Percentiles rank a stretch among this genome's conserved stretches.
These are phyloP conservation scores for Fusarium transvaalense DNA, from an alignment of 2,329 filamentous ascomycete species.

Conservation along the genomic window DNA sequence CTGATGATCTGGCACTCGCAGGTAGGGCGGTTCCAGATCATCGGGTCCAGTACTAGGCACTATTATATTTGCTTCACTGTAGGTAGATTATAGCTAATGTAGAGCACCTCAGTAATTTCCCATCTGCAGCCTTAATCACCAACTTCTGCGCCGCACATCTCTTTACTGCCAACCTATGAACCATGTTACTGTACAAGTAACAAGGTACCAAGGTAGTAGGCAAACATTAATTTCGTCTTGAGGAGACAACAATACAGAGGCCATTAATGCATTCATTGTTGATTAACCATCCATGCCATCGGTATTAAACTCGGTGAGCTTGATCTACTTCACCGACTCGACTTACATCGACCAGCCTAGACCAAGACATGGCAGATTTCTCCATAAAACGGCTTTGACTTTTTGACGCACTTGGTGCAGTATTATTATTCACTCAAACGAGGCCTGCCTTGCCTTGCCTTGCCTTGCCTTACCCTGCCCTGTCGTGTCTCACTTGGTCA, in stretches of 20 bases:
- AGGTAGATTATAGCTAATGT: background rate
- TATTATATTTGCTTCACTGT: background rate
- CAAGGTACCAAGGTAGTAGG: too few species aligned
- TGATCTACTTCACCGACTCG: slow-evolving; percentile 36
- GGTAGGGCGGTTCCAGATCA: slow-evolving; percentile 49
- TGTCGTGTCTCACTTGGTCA: slow-evolving; percentile 24
- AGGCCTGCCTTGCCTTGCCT: slow-evolving; percentile 23
- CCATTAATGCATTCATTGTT: background rate
- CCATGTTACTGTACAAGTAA: background rate
- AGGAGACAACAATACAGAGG: background rate
- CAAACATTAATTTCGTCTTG: background rate
- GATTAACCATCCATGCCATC: background rate
- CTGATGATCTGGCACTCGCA: slow-evolving; percentile 42
- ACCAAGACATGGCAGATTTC: slow-evolving; percentile 29
- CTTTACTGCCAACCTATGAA: background rate
- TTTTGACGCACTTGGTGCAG: slow-evolving; percentile 12
- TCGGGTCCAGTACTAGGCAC: slow-evolving; percentile 30
- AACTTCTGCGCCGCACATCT: slow-evolving; percentile 12
- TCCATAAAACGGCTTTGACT: slow-evolving; percentile 22
- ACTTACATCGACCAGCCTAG: slow-evolving; percentile 17
- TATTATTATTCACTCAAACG: slow-evolving; percentile 23
- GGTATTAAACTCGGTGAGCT: slow-evolving; percentile 38
- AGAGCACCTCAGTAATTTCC: slow-evolving; percentile 37
- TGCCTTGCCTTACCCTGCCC: slow-evolving; percentile 15
- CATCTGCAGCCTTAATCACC: slow-evolving; percentile 40